phyloP scores from a whole-genome alignment of 176 grass and related monocot species.

The Aechmea fasciata region DNA sequence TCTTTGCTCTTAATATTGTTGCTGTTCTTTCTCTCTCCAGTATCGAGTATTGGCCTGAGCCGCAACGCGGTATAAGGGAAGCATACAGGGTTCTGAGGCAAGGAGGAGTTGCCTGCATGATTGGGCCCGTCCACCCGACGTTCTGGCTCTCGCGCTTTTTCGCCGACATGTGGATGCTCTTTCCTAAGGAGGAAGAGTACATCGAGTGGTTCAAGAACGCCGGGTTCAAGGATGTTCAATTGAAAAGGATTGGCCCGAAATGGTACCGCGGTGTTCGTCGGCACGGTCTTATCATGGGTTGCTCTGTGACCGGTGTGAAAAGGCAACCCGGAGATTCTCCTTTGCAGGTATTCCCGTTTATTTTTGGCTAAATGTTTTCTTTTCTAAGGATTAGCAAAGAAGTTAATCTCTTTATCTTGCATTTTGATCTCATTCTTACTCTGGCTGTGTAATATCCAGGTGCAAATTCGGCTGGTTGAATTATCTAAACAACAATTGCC shows the following conservation, averaged over 20 bases:
- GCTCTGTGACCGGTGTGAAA: conserved; percentile 81
- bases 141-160: conserved; percentile 91
- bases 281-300: conserved; percentile 90
- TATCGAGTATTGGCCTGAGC: conserved; percentile 95
- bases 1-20: not conserved
- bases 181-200: conserved; percentile 95
- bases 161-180: conserved; percentile 96
- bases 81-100: conserved; percentile 79
- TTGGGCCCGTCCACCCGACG: conserved; percentile 84
- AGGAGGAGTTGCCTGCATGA: conserved; percentile 67
- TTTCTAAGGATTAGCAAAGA: not conserved
- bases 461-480: too few relatives aligned
- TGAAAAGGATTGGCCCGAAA: conserved; percentile 90
- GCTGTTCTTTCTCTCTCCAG: conserved; percentile 22
- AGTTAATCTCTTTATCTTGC: not conserved
- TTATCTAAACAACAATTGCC: too few relatives aligned
- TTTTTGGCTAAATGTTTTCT: not conserved
- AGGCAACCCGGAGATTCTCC: conserved; percentile 66
- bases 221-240: conserved; percentile 75
- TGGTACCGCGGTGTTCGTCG: conserved; percentile 88
- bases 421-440: too few relatives aligned
- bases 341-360: conserved; percentile 33
- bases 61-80: conserved; percentile 84
- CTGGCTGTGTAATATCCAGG: too few relatives aligned
- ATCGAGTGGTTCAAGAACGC: conserved; percentile 88